phyloP scores from a whole-genome alignment of 2,329 filamentous ascomycete genomes.

The Westerdykella ornata region DNA sequence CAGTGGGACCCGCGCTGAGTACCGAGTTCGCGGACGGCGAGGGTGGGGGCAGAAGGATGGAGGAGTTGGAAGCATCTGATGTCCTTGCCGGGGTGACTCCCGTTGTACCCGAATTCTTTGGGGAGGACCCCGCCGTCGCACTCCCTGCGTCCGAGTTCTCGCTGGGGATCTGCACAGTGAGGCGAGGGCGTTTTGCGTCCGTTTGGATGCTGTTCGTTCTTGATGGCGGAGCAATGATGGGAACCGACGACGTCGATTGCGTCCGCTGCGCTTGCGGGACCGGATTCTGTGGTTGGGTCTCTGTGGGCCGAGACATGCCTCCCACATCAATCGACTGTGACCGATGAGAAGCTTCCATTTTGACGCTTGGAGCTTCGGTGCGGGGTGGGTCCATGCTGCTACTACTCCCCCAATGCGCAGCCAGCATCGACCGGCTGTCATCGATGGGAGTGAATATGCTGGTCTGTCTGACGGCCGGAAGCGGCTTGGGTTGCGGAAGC shows the following conservation, averaged over 20 bases:
- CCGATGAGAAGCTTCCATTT: conserved; percentile 43
- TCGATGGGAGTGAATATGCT: conserved; percentile 98
- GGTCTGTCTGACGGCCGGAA: conserved; percentile 60
- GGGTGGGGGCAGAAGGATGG: conserved; percentile 79
- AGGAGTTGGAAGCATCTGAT: conserved; percentile 53
- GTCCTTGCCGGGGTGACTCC: conserved; percentile 52
- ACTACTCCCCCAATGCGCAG: conserved; percentile 63
- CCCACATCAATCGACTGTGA: conserved; percentile 61
- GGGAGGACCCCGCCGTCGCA: conserved; percentile 64
- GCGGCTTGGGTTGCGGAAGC: conserved; percentile 58
- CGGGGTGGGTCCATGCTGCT: conserved; percentile 47
- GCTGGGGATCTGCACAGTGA: conserved; percentile 93
- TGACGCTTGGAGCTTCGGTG: conserved; percentile 38
- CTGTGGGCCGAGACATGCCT: conserved; percentile 34
- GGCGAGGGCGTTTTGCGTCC: conserved; percentile 70
- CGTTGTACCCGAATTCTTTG: conserved; percentile 55
- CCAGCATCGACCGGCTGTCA: conserved; percentile 79
- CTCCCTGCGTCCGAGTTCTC: conserved; percentile 75
- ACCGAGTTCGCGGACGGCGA: conserved; percentile 83
- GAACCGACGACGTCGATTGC: conserved; percentile 55
- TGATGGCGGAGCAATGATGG: conserved; percentile 34
- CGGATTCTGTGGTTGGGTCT: conserved; percentile 42
- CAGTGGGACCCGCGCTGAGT: conserved; percentile 82
- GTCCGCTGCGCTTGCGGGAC: conserved; percentile 35
- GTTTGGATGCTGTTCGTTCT: conserved; percentile 48